Base-by-base conservation (phyloP, 2,329 filamentous ascomycete genomes). In the Diaporthe velutina region DNA sequence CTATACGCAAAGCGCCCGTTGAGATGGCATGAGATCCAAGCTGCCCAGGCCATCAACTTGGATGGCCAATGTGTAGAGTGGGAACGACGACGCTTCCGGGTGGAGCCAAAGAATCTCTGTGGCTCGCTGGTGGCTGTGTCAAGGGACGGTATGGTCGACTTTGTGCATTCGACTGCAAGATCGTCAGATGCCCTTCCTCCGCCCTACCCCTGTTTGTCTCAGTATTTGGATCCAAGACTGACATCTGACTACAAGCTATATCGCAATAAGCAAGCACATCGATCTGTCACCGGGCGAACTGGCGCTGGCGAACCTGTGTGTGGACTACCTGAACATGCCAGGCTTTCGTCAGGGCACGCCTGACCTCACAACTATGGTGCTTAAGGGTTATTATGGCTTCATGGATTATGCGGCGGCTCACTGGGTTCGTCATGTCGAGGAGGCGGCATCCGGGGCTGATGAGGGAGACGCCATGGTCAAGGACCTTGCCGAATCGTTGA, bases 1-100 rank as follows among this genome's bases (percentile, higher is more conserved):
- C 80, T 82, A 6, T 85, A 82, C 75, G 81, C 83, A 5, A 84
- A 82, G 73, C 76, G 84, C 22, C 79, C 85, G 1, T 77, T 86
- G 17, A 83, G 82, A 68, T 84, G 82, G 84, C 79, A 82, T 60
- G 85, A 86, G 74, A 81, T 86, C n/a, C 85, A 86, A 80, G 80
- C 76, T 9, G 80, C 82, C 40, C 78, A 82, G 30, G 82, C 84
- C 2, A 82, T 85, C 25, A 74, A 84, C 68, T 15, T 81, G 2
- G 78, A 80, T 2, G 55, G 78, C 4, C 71, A 79, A 71, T 70
- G 35, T 1, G 74, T 85, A 2, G 78, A 84, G 15, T 81, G 78
- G 58, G 78, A 82, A 7, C 75, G 78, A 3, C 70, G 77, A 25
- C 76, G 77, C 19, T 78, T 84, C n/a, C 70, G 76, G 5, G 77